Evolutionary conservation across 192 early-diverging fungal genomes (phyloP).

Genomic region (Backusella tuberculispora): DNA sequence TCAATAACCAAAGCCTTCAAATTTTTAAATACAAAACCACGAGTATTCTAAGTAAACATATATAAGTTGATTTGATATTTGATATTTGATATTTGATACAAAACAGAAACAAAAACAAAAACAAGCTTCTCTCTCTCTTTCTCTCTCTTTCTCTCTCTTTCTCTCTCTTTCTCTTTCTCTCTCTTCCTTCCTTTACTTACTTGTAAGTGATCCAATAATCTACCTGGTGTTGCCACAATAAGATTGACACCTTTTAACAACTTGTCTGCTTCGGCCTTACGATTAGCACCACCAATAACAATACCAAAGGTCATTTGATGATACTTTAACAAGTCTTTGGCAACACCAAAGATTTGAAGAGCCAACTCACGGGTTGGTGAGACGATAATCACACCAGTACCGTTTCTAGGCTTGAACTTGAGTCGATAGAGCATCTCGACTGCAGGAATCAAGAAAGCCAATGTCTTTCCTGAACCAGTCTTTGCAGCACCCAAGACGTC

Average conservation of each 20-base stretch:
- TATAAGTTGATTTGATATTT: background rate
- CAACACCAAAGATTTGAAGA: constrained; percentile 98
- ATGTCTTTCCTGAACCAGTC: constrained; percentile 96
- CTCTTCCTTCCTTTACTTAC: constrained; percentile 27
- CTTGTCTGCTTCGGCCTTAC: constrained; percentile 96
- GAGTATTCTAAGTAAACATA: constrained; percentile 72
- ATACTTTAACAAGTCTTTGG: constrained; percentile 91
- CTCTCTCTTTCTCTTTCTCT: background rate
- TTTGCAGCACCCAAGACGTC: constrained; percentile 99
- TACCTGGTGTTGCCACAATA: constrained; percentile 94
- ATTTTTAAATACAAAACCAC: constrained; percentile 96
- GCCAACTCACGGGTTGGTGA: constrained; percentile 99
- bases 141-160: background rate
- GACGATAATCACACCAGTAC: constrained; percentile 93
- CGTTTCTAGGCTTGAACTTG: constrained; percentile 97
- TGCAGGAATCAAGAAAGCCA: constrained; percentile 97
- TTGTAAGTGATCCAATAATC: constrained; percentile 98
- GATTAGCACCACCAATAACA: constrained; percentile 97
- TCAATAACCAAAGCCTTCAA: constrained; percentile 92
- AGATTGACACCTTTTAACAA: constrained; percentile 96
- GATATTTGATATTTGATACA: background rate
- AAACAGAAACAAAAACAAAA: too few relatives aligned
- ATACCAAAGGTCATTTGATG: constrained; percentile 99
- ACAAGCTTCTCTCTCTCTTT: background rate
- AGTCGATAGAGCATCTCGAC: constrained; percentile 86